Base-by-base conservation (phyloP, 2,329 filamentous ascomycete species). In the Pyrenochaeta sp. region DNA sequence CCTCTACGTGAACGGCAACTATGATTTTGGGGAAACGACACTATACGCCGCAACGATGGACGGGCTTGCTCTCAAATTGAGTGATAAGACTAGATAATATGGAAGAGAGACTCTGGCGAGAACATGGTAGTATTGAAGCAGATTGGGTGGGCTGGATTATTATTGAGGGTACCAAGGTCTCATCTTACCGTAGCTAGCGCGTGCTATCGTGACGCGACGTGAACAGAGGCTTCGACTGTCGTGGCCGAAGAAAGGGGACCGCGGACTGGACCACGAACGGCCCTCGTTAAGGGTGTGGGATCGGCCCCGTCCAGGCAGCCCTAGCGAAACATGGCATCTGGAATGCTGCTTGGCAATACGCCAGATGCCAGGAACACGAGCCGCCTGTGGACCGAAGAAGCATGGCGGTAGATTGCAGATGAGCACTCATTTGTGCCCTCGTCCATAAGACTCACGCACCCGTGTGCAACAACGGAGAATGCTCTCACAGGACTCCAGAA, bases 261-360 rank as follows among this genome's bases (percentile, higher is more conserved):
- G 2, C 27, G 28, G 12, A 28, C n/a, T 43, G 10, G 10, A 28
- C 19, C 24, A 28, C 25, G n/a, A 42, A 22, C 19, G n/a, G 1
- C 40, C 40, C 32, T 39, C 22, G 42, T 44, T 1, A 27, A 15
- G 42, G 8, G 10, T 44, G 25, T 19, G 19, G 19, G 42, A n/a
- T 13, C 10, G 42, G 22, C 3, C 36, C 13, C 27, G 45, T 4
- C 2, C 45, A 22, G 27, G 45, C 30, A 36, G 15, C 19, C 39
- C 37, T 47, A 30, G 52, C 24, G 47, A 32, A n/a, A 13, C 37
- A 43, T 46, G 43, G 49, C 44, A 40, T 52, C 59, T 57, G 40
- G 46, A 28, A 42, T 45, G 40, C 44, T 13, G 22, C 60, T 63
- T 63, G 57, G 60, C 57, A 61, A 63, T 63, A 63, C 47, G 50